A percentile compares a stretch with the other conserved stretches of the same genome.
These are phyloP conservation scores for Petunia hybrid DNA, from an alignment of 305 asterid genomes.

Conservation along the genomic window DNA sequence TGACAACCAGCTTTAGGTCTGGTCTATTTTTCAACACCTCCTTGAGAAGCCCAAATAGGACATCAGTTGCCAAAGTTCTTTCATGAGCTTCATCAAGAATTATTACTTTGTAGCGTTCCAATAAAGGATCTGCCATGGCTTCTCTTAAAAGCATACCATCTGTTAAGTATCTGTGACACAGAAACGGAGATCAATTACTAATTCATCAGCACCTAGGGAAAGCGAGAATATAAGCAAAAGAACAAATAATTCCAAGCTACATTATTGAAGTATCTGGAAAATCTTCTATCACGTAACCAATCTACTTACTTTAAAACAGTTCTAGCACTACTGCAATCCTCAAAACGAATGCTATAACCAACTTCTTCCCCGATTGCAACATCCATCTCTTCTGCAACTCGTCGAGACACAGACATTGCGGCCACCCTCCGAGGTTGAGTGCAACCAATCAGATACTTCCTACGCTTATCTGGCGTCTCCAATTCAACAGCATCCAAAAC, in stretches of 20 bases:
- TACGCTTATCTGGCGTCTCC: conserved; percentile 73
- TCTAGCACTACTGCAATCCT: conserved; percentile 87
- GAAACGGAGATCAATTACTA: conserved; percentile 22
- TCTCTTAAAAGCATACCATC: conserved; percentile 99
- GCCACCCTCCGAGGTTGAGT: conserved; percentile 98
- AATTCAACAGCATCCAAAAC: conserved; percentile 81
- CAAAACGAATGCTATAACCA: conserved; percentile 95
- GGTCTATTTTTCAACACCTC: conserved; percentile 88
- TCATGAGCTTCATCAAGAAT: conserved; percentile 99
- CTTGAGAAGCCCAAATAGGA: conserved; percentile 91
- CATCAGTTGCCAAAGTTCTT: conserved; percentile 97
- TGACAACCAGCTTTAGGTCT: conserved; percentile 86
- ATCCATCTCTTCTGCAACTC: conserved; percentile 99
- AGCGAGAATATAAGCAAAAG: not conserved
- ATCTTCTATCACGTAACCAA: not conserved
- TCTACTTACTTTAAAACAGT: conserved; percentile 75
- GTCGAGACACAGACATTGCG: conserved; percentile 94
- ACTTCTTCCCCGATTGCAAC: conserved; percentile 96
- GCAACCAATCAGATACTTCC: conserved; percentile 88
- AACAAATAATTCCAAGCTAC: conserved; percentile 1
- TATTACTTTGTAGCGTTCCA: conserved; percentile 94
- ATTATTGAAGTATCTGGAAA: not conserved
- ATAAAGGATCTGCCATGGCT: conserved; percentile 96
- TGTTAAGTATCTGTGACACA: conserved; percentile 76
- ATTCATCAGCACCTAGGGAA: not conserved